Base-by-base conservation (phyloP, 2,329 filamentous ascomycete species). In the Trichoderma breve region DNA sequence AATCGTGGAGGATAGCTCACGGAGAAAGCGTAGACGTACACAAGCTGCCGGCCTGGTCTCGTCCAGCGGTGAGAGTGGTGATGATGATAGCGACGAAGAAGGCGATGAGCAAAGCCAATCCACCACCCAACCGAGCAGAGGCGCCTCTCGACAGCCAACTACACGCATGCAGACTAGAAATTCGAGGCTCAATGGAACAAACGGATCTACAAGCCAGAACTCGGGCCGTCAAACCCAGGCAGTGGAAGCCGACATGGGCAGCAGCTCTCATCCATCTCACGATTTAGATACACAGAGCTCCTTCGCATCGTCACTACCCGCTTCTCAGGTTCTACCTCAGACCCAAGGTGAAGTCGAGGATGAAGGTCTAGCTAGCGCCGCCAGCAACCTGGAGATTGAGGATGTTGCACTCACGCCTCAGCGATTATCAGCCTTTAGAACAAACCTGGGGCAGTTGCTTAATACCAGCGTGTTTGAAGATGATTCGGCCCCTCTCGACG, bases 401-500 rank as follows among this genome's bases (percentile, higher is more conserved):
- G 78, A 82, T 73, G 73, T 77, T 0, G 84, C 87, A 1, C 90
- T 94, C 78, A 84, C 87, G 2, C 77, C 88, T 0, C 85, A 86
- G 53, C 89, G 96, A 53, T 83, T 97, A 30, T 84, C 88, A 6
- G 83, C 89, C 1, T 99, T 99, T 90, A 90, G 93, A 70, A 89
- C 89, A 12, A 89, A 92, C 2, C 86, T 99, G 3, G 96, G 96
- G 28, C 92, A 93, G 76, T 86, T 99, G 69, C 91, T 97, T 78
- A 91, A 92, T 77, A 92, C 92, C 0, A 86, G 89, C 14, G 82
- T 99, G n/a, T 99, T 99, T 79, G 89, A 91, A 36, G 93, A 97
- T 73, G 96, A 98, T 77, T 90, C 91, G 21, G 94, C 94, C 15
- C 87, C 91, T 73, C 87, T 98, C 2, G 89, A 90, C 74, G 88